phyloP scores from a whole-genome alignment of 257 asterid species.

The Nicotiana knightiana region DNA sequence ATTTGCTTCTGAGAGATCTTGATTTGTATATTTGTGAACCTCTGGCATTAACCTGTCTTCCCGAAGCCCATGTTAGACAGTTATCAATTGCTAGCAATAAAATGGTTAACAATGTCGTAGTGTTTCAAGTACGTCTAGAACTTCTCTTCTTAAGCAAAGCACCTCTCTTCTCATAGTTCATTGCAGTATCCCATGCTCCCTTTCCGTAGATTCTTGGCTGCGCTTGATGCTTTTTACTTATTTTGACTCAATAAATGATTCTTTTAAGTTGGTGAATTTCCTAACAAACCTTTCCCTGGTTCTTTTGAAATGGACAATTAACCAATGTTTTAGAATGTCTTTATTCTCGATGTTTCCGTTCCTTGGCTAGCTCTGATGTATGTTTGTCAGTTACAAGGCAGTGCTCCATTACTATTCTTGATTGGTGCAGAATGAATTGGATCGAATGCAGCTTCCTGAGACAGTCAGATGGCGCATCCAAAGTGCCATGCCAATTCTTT shows the following conservation, averaged over 20 bases:
- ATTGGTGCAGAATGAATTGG: conserved; percentile 70
- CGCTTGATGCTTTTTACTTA: not conserved
- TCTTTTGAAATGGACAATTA: not conserved
- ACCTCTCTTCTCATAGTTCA: not conserved
- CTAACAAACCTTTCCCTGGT: not conserved
- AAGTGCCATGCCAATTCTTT: conserved; percentile 75
- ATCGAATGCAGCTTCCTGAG: conserved; percentile 82
- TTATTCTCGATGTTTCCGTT: not conserved
- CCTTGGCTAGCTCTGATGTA: conserved; percentile 4
- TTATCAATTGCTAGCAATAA: not conserved
- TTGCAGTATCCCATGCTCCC: not conserved
- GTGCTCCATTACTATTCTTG: conserved; percentile 8
- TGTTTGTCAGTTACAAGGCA: not conserved
- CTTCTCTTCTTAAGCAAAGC: not conserved
- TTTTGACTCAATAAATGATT: not conserved
- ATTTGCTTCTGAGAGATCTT: not conserved
- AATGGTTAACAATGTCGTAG: not conserved
- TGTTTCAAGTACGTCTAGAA: not conserved
- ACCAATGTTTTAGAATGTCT: not conserved
- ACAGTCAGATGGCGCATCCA: conserved; percentile 80
- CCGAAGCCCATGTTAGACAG: not conserved
- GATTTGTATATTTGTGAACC: not conserved
- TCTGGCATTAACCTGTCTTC: not conserved
- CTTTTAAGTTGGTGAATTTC: not conserved
- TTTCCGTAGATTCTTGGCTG: not conserved